These are phyloP conservation scores for Erythrophleum ivorense DNA, from an alignment of 331 rosid species.

Conservation along the genomic window DNA sequence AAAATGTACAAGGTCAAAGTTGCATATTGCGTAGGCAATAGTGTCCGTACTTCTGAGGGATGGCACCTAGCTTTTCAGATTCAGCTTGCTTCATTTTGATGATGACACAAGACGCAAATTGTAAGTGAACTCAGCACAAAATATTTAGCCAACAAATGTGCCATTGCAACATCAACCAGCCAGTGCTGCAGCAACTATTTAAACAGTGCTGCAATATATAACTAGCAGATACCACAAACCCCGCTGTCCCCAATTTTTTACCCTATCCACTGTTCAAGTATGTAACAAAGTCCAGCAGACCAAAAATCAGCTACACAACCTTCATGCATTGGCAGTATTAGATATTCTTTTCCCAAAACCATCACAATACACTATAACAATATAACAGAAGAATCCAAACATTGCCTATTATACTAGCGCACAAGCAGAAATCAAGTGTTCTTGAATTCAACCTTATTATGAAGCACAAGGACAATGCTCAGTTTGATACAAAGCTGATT, in stretches of 20 bases:
- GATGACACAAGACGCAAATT: constrained; percentile 22
- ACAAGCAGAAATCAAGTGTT: background rate
- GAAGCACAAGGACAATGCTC: background rate
- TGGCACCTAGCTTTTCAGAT: constrained; percentile 16
- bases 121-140: background rate
- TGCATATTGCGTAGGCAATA: constrained; percentile 16
- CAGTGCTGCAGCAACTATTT: background rate
- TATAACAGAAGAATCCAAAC: background rate
- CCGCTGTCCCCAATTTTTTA: background rate
- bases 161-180: constrained; percentile 12
- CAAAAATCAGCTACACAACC: background rate
- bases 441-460: background rate
- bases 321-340: background rate
- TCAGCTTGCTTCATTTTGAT: constrained; percentile 8
- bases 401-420: background rate
- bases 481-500: background rate
- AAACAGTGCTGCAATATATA: background rate
- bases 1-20: background rate
- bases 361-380: background rate
- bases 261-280: background rate
- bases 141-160: constrained; percentile 29
- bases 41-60: background rate
- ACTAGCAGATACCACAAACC: background rate
- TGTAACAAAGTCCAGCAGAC: background rate
- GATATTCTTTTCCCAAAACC: background rate